Conservation (phyloP, 2,329 filamentous ascomycete species). For the Scedosporium dehoogii region DNA sequence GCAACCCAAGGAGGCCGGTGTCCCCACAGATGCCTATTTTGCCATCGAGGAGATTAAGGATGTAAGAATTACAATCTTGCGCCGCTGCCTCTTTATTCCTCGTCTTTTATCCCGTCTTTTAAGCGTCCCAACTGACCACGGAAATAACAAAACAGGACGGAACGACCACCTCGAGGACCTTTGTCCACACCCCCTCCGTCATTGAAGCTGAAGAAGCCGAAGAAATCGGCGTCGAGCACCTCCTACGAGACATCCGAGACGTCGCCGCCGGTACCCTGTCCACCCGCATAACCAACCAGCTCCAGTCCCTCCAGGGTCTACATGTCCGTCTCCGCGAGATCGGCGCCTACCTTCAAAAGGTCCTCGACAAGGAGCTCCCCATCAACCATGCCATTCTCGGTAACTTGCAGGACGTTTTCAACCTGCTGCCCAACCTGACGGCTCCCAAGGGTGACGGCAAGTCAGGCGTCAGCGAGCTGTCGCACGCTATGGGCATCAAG, state of each 20-base stretch:
- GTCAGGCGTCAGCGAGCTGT: slow-evolving; percentile 61
- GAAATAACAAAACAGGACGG: slow-evolving; percentile 57
- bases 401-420: slow-evolving; percentile 99
- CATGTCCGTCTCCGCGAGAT: slow-evolving; percentile 94
- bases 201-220: slow-evolving; percentile 99
- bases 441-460: slow-evolving; percentile 64
- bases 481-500: slow-evolving; percentile 97
- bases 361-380: slow-evolving; percentile 82
- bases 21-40: slow-evolving; percentile 98
- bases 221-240: slow-evolving; percentile 96
- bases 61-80: slow-evolving; percentile 43
- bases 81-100: neutral
- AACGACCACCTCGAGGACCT: slow-evolving; percentile 92
- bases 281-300: slow-evolving; percentile 92
- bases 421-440: slow-evolving; percentile 89
- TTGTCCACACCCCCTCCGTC: slow-evolving; percentile 95
- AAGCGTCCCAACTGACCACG: slow-evolving; percentile 7
- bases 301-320: slow-evolving; percentile 92
- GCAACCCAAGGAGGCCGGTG: slow-evolving; percentile 93
- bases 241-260: slow-evolving; percentile 94
- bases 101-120: no score
- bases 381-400: slow-evolving; percentile 96
- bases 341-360: slow-evolving; percentile 89
- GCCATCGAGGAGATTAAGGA: slow-evolving; percentile 99
- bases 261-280: slow-evolving; percentile 95